These are phyloP conservation scores for Sicyos baderoa DNA, from an alignment of 306 rosid genomes.

Conservation along the genomic window DNA sequence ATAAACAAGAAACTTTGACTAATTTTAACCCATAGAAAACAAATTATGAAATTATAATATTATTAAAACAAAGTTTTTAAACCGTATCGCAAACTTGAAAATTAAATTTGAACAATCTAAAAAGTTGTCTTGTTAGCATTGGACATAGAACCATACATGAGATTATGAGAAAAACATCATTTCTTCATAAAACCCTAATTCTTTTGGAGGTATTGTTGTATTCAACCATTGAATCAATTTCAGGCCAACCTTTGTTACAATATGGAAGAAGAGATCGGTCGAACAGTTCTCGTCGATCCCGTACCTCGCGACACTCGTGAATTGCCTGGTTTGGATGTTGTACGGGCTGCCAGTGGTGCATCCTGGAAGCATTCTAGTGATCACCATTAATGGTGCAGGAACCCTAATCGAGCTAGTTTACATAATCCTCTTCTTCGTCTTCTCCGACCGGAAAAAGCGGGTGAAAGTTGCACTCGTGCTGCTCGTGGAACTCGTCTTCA, in stretches of 20 bases:
- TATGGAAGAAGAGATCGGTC: constrained; percentile 73
- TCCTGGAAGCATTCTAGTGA: constrained; percentile 50
- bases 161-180: too few species aligned
- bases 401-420: constrained; percentile 42
- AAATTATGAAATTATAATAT: too few species aligned
- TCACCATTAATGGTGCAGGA: constrained; percentile 68
- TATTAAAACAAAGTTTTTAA: too few species aligned
- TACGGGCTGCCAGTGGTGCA: constrained; percentile 74
- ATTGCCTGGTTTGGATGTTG: constrained; percentile 78
- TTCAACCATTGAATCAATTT: not conserved
- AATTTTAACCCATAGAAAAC: too few species aligned
- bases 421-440: constrained; percentile 53
- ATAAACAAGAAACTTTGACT: too few species aligned
- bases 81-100: too few species aligned
- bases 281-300: constrained; percentile 69
- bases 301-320: constrained; percentile 63
- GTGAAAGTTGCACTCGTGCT: constrained; percentile 35
- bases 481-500: constrained; percentile 41
- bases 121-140: too few species aligned
- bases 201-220: too few species aligned
- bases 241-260: constrained; percentile 63
- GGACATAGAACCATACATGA: too few species aligned
- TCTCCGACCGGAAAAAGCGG: constrained; percentile 47
- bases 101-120: too few species aligned
- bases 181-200: too few species aligned